A percentile compares a stretch with the other conserved stretches of the same genome.
Evolutionary conservation across 2,329 filamentous ascomycete species (phyloP).

Genomic region (Diaporthe sp.): DNA sequence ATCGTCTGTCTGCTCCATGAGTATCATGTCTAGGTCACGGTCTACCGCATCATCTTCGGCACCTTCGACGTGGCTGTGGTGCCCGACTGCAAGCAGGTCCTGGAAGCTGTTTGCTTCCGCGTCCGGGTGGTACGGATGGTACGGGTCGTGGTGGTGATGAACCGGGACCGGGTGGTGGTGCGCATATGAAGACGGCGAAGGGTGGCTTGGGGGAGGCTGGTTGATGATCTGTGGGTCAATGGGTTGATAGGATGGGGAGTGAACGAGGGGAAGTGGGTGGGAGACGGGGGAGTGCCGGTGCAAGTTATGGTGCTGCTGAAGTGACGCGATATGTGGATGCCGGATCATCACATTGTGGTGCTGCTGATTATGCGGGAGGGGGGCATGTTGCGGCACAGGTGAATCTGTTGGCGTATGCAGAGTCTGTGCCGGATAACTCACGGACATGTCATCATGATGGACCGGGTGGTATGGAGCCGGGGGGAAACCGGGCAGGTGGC

Average conservation of each 20-base stretch:
- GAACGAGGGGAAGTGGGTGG: conserved; percentile 41
- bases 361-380: conserved; percentile 30
- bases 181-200: conserved; percentile 42
- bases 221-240: conserved; percentile 71
- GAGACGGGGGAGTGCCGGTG: conserved; percentile 47
- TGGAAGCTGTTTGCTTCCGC: conserved; percentile 62
- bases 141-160: conserved; percentile 43
- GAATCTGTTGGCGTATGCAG: conserved; percentile 42
- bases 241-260: conserved; percentile 57
- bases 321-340: conserved; percentile 39
- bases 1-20: conserved; percentile 58
- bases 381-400: conserved; percentile 41
- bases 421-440: conserved; percentile 47
- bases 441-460: conserved; percentile 58
- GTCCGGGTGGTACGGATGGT: conserved; percentile 47
- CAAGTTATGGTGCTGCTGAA: conserved; percentile 39
- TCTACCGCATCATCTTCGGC: conserved; percentile 49
- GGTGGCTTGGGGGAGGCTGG: conserved; percentile 47
- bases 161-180: conserved; percentile 41
- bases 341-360: conserved; percentile 20
- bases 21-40: conserved; percentile 59
- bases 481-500: conserved; percentile 41
- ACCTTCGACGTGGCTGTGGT: conserved; percentile 34
- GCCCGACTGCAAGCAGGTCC: conserved; percentile 60
- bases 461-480: conserved; percentile 56